Percentiles rank a stretch among this genome's conserved stretches.
These are phyloP conservation scores for Eutrema heterophyllum DNA, from an alignment of 345 rosid genomes.

Conservation along the genomic window DNA sequence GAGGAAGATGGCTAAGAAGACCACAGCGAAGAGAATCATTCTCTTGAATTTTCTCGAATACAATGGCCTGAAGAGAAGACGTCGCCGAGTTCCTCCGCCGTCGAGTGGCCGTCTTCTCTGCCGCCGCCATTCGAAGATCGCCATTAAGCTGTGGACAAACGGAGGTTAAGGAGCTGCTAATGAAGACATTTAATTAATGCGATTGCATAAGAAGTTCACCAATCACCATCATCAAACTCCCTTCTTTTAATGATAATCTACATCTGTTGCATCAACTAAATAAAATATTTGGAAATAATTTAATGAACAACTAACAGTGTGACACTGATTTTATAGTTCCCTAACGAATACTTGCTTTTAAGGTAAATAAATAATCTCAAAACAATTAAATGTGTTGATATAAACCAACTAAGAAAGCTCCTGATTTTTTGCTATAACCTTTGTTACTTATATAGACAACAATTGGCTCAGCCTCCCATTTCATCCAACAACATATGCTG, in stretches of 20 bases:
- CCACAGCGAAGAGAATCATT: constrained; percentile 47
- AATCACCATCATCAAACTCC: neutral
- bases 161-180: neutral
- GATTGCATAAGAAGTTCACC: neutral
- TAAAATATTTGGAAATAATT: neutral
- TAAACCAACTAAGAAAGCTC: too few species aligned
- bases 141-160: constrained; percentile 13
- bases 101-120: constrained; percentile 28
- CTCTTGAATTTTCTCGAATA: constrained; percentile 41
- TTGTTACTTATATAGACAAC: too few species aligned
- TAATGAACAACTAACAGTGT: too few species aligned
- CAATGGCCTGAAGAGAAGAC: constrained; percentile 20
- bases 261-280: too few species aligned
- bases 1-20: constrained; percentile 60
- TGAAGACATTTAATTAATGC: neutral
- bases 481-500: too few species aligned
- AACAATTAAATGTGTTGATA: too few species aligned
- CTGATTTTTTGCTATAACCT: too few species aligned
- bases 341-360: too few species aligned
- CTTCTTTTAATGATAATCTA: neutral
- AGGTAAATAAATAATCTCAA: too few species aligned
- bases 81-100: constrained; percentile 30
- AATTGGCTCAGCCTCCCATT: too few species aligned
- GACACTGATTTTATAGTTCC: too few species aligned
- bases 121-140: constrained; percentile 28